A percentile compares a stretch with the other conserved stretches of the same genome.
phyloP scores from a whole-genome alignment of 2,329 filamentous ascomycete species.

The Elsinoe batatas region DNA sequence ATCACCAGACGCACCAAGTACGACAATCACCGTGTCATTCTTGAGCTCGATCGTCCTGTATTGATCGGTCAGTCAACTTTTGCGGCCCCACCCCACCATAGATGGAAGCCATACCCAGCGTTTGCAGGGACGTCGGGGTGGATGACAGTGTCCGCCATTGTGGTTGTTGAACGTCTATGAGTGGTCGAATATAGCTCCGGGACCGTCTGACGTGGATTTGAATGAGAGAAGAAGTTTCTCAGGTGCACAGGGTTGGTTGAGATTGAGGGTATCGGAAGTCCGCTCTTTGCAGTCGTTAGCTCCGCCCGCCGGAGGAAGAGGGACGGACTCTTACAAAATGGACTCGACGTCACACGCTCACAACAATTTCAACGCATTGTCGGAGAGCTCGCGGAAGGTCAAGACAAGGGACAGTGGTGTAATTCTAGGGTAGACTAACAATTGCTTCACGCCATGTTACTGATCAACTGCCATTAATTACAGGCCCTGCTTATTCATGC shows the following conservation, averaged over 20 bases:
- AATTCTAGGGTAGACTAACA: too few species aligned
- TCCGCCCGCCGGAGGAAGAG: neutral
- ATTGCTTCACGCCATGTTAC: too few species aligned
- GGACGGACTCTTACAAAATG: neutral
- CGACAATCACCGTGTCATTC: constrained; percentile 94
- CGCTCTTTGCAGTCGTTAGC: constrained; percentile 7
- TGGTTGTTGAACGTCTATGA: constrained; percentile 7
- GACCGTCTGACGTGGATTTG: neutral
- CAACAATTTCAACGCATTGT: neutral
- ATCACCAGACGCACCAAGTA: constrained; percentile 94
- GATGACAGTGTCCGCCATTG: constrained; percentile 41
- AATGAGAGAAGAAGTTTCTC: constrained; percentile 3
- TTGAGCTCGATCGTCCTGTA: constrained; percentile 84
- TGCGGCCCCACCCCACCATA: constrained; percentile 3
- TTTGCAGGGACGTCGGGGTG: constrained; percentile 36
- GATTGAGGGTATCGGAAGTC: constrained; percentile 1
- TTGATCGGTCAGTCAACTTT: constrained; percentile 13
- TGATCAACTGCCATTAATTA: neutral
- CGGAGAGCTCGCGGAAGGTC: too few species aligned
- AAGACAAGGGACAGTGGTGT: too few species aligned
- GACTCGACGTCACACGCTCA: neutral
- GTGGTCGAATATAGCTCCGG: neutral
- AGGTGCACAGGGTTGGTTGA: constrained; percentile 12
- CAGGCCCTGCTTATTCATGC: neutral
- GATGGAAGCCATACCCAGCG: constrained; percentile 33